Conservation (phyloP, 2,329 filamentous ascomycete species). For the Xylaria hypoxylon region DNA sequence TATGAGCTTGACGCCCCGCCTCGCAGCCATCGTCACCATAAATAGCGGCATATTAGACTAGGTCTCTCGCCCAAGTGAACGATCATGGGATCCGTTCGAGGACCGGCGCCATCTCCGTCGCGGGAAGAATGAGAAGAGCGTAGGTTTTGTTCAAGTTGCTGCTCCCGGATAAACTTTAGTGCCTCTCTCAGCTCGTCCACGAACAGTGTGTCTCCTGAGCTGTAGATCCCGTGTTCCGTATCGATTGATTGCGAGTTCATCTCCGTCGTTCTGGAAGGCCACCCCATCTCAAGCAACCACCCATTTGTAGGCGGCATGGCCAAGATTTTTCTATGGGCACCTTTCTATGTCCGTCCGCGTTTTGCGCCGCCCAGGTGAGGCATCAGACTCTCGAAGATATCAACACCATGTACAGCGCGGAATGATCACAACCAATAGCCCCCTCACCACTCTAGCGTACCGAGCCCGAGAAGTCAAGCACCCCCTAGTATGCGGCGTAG, state of each 20-base stretch:
- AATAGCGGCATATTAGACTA: constrained; percentile 67
- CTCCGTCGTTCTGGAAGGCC: constrained; percentile 44
- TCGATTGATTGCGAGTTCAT: constrained; percentile 51
- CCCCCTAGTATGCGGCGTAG: constrained; percentile 69
- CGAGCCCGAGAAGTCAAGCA: constrained; percentile 57
- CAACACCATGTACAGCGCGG: constrained; percentile 64
- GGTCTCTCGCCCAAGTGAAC: constrained; percentile 75
- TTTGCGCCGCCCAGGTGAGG: constrained; percentile 49
- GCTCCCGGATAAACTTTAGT: constrained; percentile 57
- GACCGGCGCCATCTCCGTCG: constrained; percentile 43
- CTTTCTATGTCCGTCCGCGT: constrained; percentile 51
- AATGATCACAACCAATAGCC: constrained; percentile 57
- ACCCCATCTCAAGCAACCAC: constrained; percentile 73
- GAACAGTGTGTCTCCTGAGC: constrained; percentile 73
- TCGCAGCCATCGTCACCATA: constrained; percentile 77
- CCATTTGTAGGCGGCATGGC: constrained; percentile 75
- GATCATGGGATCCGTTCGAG: constrained; percentile 73
- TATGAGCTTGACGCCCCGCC: constrained; percentile 71
- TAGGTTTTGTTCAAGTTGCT: constrained; percentile 16
- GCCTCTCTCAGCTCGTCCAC: constrained; percentile 72
- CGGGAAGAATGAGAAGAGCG: neutral
- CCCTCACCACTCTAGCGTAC: constrained; percentile 39
- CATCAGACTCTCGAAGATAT: constrained; percentile 65
- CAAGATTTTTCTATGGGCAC: constrained; percentile 63
- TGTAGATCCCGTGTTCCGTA: constrained; percentile 71